Conservation (phyloP, 148 eudicot species). For the Chenopodium formosanum region DNA sequence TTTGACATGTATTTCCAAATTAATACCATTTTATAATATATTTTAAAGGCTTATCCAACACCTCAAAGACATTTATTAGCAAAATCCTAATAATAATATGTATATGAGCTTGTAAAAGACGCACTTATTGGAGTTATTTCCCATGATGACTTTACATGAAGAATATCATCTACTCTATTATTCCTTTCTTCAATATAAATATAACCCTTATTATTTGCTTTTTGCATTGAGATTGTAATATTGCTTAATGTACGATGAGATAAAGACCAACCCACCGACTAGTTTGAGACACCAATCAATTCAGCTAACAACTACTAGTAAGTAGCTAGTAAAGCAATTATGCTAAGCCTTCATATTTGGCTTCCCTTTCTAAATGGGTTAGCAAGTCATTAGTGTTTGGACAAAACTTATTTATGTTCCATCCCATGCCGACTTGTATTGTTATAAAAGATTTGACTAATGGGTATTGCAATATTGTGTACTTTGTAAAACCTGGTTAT, state of each 20-base stretch:
- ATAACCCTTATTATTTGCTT: no score
- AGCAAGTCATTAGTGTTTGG: background rate
- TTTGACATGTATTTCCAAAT: no score
- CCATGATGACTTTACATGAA: background rate
- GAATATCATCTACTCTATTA: background rate
- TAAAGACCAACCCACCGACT: conserved; percentile 15
- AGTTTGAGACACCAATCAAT: background rate
- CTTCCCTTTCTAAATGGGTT: background rate
- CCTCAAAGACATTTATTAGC: no score
- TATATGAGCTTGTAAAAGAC: conserved; percentile 13
- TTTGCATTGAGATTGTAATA: background rate
- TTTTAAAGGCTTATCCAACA: no score
- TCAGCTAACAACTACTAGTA: background rate
- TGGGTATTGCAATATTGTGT: background rate
- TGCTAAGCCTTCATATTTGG: background rate
- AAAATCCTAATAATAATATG: no score
- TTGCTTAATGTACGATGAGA: conserved; percentile 17
- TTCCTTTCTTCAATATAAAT: no score
- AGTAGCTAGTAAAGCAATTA: background rate
- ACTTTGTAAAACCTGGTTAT: no score
- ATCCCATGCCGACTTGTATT: background rate
- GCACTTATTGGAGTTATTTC: background rate
- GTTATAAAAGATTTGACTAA: background rate
- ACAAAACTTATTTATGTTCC: background rate
- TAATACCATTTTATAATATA: no score